Evolutionary conservation across 192 early-diverging fungal genomes (phyloP), one percentile per base, ranked within the genome.

Genomic region (Entomortierella beljakovae): DNA sequence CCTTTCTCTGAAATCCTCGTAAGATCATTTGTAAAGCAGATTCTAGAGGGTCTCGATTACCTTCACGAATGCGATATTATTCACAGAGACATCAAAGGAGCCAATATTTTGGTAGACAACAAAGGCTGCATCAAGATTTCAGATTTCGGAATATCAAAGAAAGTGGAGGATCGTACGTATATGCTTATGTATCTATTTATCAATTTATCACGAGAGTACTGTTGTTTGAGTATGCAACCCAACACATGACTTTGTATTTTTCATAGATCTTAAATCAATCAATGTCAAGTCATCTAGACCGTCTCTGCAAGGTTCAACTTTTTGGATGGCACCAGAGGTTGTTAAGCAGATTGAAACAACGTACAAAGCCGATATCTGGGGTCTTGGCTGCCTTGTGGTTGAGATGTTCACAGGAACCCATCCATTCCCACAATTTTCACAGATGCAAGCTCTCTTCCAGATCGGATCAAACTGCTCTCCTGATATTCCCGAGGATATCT

Each of bases 271-370:
- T 26, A 69, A 70, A 23, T 77, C 71, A 23, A 84, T 71, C 49
- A 65, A 80, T 22, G 56, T 79, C 55, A 79, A 79, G 67, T 80
- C 83, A 16, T 85, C 88, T 18, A 81, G 91, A 50, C 94, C 84
- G 61, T 97, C 96, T 48, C 76, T 99, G 61, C 95, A 98, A 85
- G 98, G 98, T 1, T 95, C 96, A 0, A 91, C 98, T 31, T 95
- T 94, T 81, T 99, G 98, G 98, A 98, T 98, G 97, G 97, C 98
- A n/a, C 98, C 97, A 25, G 98, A 98, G 82, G 96, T 98, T 7
- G 94, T 97, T 55, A 94, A 95, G 79, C 92, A 94, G 80, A 95
- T 93, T 5, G 90, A 93, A 35, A 98, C 98, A 73, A 95, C 94
- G 9, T 87, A 90, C 61, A 98, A 97, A 85, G 95, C 93, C 26